A percentile compares a stretch with the other conserved stretches of the same genome.
Conservation (phyloP, 2,329 filamentous ascomycete genomes). For the Pochonia chlamydosporia region DNA sequence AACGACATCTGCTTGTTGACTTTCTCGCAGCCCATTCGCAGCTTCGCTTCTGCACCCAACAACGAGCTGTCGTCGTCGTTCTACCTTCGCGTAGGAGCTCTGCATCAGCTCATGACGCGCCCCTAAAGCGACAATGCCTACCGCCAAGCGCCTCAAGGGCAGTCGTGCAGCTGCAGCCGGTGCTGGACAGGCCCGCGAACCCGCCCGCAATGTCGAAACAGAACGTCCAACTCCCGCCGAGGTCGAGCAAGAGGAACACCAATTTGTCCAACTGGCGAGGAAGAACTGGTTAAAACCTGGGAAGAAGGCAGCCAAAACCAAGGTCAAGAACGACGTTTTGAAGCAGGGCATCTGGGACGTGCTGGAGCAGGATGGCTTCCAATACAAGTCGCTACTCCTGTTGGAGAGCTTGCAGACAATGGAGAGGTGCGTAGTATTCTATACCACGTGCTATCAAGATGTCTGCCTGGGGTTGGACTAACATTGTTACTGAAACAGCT, state of each 20-base stretch:
- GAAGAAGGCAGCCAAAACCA: constrained; percentile 56
- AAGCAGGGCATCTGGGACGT: constrained; percentile 86
- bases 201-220: constrained; percentile 33
- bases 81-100: neutral
- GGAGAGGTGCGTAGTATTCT: constrained; percentile 54
- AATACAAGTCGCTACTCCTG: constrained; percentile 68
- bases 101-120: constrained; percentile 5
- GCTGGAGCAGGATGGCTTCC: constrained; percentile 75
- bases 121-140: constrained; percentile 40
- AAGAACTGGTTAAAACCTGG: constrained; percentile 74
- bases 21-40: neutral
- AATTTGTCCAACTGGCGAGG: constrained; percentile 72
- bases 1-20: neutral
- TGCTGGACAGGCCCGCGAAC: constrained; percentile 22
- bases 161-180: constrained; percentile 36
- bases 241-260: constrained; percentile 64
- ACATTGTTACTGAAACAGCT: constrained; percentile 43
- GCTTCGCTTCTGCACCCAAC: constrained; percentile 4
- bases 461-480: no score
- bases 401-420: constrained; percentile 88
- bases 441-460: neutral
- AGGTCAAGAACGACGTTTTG: constrained; percentile 77
- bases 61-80: neutral
- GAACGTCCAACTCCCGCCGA: constrained; percentile 53
- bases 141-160: constrained; percentile 53